Evolutionary conservation across 164 flowering plant species (phyloP), one percentile per base, ranked within the genome.

Genomic region (Brasenia schreberi): DNA sequence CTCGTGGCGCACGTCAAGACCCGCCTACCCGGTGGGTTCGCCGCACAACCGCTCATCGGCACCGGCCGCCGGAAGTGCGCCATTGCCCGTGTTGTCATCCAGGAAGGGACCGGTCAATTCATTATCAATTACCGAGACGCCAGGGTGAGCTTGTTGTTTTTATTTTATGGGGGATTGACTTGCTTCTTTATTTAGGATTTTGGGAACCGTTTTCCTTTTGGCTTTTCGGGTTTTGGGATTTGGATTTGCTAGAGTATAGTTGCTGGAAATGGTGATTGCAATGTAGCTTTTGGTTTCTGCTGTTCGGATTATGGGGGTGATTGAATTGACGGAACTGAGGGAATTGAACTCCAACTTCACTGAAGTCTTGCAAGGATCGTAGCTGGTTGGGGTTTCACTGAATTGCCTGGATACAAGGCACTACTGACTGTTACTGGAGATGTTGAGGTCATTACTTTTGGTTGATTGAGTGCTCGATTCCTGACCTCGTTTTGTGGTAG

Each of bases 11-110:
- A 77, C 63, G 97, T 90, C 52, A 90, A 90, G 67, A 76, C 92
- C n/a, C 75, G 88, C 67, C 96, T 93, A 64, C 92, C 96, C 0
- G 98, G 97, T 12, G 98, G 97, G 0, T 87, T 93, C 59, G 96
- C 97, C 0, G 97, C 98, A 4, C 98, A 93, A 73, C 77, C 77
- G 9, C 65, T 87, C 9, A 65, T 77, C 64, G 97, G 97, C 58
- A 93, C 98, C 0, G 97, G 98, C 5, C 81, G 97, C 42, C 69
- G 98, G 62, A 93, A 93, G 71, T 80, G 82, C 59, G 95, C 98
- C 63, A 85, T 86, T 66, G 98, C 98, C 71, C 83, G 98, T 3
- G 98, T 93, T 7, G 96, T 93, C 65, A 86, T 93, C 39, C 88
- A 84, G 72, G 98, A 93, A 71, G 98, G 98, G 45, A 80, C 84